Evolutionary conservation across 1,284 basidiomycete species (phyloP).

Genomic region (Fistulina hepatica): DNA sequence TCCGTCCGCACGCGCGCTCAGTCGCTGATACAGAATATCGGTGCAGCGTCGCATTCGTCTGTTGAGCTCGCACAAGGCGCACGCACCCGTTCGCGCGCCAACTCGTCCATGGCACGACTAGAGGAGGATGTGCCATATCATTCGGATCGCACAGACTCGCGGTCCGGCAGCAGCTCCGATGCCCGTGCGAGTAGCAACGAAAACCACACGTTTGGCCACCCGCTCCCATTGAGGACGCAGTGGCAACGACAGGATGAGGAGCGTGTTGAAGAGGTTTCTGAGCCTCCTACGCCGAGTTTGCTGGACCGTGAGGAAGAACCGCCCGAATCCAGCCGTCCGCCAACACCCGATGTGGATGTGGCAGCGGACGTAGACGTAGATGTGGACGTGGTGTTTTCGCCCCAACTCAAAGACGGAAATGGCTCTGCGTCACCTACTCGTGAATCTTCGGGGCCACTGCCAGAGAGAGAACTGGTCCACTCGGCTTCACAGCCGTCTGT

Average conservation of each 20-base stretch:
- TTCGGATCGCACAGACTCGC: constrained; percentile 31
- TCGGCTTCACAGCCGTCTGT: too few species aligned
- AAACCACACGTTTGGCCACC: constrained; percentile 63
- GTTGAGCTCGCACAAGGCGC: constrained; percentile 42
- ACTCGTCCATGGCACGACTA: constrained; percentile 52
- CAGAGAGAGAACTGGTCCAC: too few species aligned
- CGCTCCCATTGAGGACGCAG: constrained; percentile 28
- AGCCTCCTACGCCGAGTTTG: background rate
- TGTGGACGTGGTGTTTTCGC: too few species aligned
- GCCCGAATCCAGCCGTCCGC: too few species aligned
- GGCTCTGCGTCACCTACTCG: too few species aligned
- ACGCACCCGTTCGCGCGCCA: constrained; percentile 31
- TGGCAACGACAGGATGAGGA: constrained; percentile 21
- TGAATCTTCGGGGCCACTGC: too few species aligned
- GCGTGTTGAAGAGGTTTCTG: constrained; percentile 7
- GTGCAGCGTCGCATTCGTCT: constrained; percentile 48
- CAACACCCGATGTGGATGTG: too few species aligned
- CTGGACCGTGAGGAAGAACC: too few species aligned
- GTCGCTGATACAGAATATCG: constrained; percentile 52
- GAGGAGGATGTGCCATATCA: constrained; percentile 34
- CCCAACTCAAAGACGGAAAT: too few species aligned
- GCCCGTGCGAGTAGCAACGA: constrained; percentile 40
- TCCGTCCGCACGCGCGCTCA: constrained; percentile 47
- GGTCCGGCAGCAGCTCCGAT: constrained; percentile 41
- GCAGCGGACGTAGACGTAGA: too few species aligned